These are phyloP conservation scores for Diaporthe sp. DNA, from an alignment of 2,329 filamentous ascomycete genomes.

Conservation along the genomic window DNA sequence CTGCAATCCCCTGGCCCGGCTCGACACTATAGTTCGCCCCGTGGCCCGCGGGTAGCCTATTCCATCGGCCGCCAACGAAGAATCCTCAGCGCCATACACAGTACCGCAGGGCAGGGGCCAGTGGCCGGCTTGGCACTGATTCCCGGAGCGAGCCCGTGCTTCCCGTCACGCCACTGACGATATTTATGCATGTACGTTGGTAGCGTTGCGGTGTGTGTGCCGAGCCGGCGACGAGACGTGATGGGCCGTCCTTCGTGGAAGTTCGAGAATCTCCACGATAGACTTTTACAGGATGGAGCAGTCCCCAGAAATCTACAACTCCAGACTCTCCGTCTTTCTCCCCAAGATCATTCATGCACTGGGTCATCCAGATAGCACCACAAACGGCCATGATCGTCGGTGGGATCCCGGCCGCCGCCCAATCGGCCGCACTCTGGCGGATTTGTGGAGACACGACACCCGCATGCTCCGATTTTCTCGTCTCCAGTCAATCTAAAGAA, in stretches of 20 bases:
- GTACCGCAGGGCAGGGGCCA: not conserved
- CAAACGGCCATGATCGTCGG: conserved; percentile 33
- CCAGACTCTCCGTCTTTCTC: conserved; percentile 30
- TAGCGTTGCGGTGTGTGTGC: not conserved
- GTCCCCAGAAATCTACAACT: conserved; percentile 4
- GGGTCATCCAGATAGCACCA: not conserved
- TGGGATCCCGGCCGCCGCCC: not conserved
- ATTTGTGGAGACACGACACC: conserved; percentile 18
- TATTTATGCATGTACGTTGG: not conserved
- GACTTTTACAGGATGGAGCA: not conserved
- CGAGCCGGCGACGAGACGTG: not conserved
- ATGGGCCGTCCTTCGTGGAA: no score
- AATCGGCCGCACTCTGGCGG: conserved; percentile 33
- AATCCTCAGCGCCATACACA: not conserved
- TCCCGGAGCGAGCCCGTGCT: not conserved
- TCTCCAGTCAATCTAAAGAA: not conserved
- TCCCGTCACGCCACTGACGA: conserved; percentile 29
- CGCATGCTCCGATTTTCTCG: conserved; percentile 20
- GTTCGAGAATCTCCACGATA: not conserved
- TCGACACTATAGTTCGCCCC: not conserved
- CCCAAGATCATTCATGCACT: conserved; percentile 25
- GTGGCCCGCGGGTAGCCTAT: conserved; percentile 2
- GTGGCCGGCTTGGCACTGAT: conserved; percentile 20
- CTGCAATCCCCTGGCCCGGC: not conserved
- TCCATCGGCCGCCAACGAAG: not conserved